phyloP scores from a whole-genome alignment of 2,329 filamentous ascomycete species.

The Pyrenophora teres region DNA sequence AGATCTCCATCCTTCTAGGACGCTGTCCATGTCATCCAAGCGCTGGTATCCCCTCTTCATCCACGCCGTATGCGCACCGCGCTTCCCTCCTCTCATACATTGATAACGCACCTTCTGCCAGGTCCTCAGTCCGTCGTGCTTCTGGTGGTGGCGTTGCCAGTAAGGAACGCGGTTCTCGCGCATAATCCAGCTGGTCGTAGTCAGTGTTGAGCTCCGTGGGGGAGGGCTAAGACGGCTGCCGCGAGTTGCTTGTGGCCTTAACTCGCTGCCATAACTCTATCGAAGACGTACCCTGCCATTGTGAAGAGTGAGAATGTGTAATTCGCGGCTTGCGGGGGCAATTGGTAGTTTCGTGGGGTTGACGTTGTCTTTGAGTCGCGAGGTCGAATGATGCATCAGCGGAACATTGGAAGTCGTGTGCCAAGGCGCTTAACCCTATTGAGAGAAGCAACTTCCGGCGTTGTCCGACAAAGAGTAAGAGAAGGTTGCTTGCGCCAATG shows the following conservation, averaged over 20 bases:
- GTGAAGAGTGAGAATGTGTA: conserved; percentile 46
- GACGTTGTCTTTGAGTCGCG: conserved; percentile 31
- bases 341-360: conserved; percentile 40
- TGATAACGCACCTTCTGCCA: conserved; percentile 74
- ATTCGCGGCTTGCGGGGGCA: conserved; percentile 34
- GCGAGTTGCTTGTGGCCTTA: conserved; percentile 14
- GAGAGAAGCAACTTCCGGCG: conserved; percentile 18
- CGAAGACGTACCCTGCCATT: conserved; percentile 50
- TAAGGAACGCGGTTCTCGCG: conserved; percentile 76
- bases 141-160: conserved; percentile 76
- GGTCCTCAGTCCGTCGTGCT: conserved; percentile 71
- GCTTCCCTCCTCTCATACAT: conserved; percentile 13
- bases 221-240: conserved; percentile 13
- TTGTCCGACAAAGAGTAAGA: conserved; percentile 4
- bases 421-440: conserved; percentile 27
- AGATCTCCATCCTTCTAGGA: background rate
- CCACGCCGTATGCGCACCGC: background rate
- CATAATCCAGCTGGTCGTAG: conserved; percentile 57
- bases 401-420: conserved; percentile 14
- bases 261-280: conserved; percentile 18
- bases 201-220: conserved; percentile 34
- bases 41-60: background rate
- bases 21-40: background rate
- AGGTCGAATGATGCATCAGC: conserved; percentile 37
- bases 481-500: conserved; percentile 22